Evolutionary conservation across 2,329 filamentous ascomycete genomes (phyloP).

Genomic region (Magnaporthiopsis incrustans): DNA sequence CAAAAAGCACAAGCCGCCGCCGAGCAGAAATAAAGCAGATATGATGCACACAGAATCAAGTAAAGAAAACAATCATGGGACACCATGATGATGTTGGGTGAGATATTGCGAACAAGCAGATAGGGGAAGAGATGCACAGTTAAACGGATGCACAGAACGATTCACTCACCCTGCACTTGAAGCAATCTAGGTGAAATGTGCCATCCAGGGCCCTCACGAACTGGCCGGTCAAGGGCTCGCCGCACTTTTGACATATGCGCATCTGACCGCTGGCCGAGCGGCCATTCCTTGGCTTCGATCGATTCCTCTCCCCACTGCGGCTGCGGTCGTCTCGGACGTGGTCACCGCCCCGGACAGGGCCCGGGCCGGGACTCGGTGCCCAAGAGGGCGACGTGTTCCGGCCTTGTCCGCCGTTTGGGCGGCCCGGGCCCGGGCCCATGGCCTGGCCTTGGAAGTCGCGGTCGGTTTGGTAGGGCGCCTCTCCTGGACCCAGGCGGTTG

Average conservation of each 20-base stretch:
- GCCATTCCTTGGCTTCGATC: conserved; percentile 45
- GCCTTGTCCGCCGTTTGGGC: conserved; percentile 15
- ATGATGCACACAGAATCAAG: background rate
- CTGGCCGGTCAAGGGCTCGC: conserved; percentile 80
- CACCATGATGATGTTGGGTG: background rate
- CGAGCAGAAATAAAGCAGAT: background rate
- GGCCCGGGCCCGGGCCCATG: conserved; percentile 12
- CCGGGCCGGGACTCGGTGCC: background rate
- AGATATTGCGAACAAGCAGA: background rate
- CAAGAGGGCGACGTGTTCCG: conserved; percentile 12
- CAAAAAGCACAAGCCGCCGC: background rate
- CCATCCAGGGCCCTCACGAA: conserved; percentile 91
- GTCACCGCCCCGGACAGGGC: conserved; percentile 21
- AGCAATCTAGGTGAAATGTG: conserved; percentile 95
- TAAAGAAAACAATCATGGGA: background rate
- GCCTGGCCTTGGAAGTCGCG: conserved; percentile 13
- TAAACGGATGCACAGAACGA: background rate
- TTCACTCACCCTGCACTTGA: conserved; percentile 79
- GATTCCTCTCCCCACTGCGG: conserved; percentile 49
- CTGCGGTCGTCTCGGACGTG: conserved; percentile 34
- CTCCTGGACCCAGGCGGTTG: conserved; percentile 14
- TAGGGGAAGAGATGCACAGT: background rate
- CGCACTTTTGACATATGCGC: conserved; percentile 78
- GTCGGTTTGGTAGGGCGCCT: conserved; percentile 17
- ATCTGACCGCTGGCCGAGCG: conserved; percentile 51